Conservation (phyloP, 1,284 basidiomycete species). For the Ustilago crameri region DNA sequence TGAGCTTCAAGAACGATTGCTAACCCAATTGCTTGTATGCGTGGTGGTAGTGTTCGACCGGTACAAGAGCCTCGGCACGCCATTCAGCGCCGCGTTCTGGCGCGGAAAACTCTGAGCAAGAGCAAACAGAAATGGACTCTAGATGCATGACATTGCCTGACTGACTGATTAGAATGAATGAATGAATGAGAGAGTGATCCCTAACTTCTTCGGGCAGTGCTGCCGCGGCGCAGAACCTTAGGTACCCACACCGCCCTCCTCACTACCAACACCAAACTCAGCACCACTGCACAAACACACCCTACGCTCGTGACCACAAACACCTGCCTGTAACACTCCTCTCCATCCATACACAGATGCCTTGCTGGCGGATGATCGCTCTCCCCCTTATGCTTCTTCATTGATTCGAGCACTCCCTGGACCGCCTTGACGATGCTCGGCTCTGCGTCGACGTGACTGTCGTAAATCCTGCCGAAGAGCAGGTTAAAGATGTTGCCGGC, state of each 20-base stretch:
- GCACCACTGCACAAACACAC: slow-evolving; percentile 46
- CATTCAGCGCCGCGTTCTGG: slow-evolving; percentile 24
- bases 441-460: slow-evolving; percentile 38
- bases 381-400: neutral
- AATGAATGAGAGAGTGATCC: no score
- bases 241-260: slow-evolving; percentile 12
- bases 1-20: neutral
- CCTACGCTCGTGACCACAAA: slow-evolving; percentile 58
- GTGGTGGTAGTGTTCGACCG: slow-evolving; percentile 30
- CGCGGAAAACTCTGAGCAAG: no score
- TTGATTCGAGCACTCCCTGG: neutral
- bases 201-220: no score
- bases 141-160: no score
- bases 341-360: slow-evolving; percentile 61
- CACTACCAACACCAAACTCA: slow-evolving; percentile 51
- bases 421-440: neutral
- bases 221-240: no score
- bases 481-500: slow-evolving; percentile 87
- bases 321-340: slow-evolving; percentile 64
- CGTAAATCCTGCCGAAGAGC: slow-evolving; percentile 75
- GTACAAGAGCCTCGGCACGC: slow-evolving; percentile 20
- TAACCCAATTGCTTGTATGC: neutral
- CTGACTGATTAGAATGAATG: no score
- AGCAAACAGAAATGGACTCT: neutral
- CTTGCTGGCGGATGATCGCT: slow-evolving; percentile 7